Percentiles rank a stretch among this genome's conserved stretches.
phyloP scores from a whole-genome alignment of 345 rosid genomes.

The Ceriops decandra region DNA sequence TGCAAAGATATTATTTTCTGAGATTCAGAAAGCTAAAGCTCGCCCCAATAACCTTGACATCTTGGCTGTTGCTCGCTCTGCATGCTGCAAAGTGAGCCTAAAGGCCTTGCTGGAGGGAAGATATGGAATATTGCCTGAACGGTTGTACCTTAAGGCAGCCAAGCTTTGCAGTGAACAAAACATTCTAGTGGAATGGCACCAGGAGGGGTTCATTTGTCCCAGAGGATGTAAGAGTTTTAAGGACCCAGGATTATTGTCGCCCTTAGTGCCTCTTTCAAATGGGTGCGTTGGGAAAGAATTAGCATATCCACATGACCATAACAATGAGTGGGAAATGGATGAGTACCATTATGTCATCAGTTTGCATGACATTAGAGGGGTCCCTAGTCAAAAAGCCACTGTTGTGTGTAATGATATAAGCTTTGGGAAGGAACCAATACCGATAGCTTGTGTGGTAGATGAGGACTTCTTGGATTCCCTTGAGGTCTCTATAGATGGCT shows the following conservation, averaged over 20 bases:
- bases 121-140: slow-evolving; percentile 70
- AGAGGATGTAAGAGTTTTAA: slow-evolving; percentile 68
- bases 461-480: slow-evolving; percentile 46
- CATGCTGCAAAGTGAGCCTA: slow-evolving; percentile 83
- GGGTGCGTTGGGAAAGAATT: slow-evolving; percentile 21
- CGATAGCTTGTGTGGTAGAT: slow-evolving; percentile 69
- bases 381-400: slow-evolving; percentile 37
- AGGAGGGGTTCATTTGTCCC: slow-evolving; percentile 61
- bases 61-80: slow-evolving; percentile 65
- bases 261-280: slow-evolving; percentile 42
- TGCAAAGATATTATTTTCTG: slow-evolving; percentile 63
- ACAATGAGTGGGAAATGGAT: slow-evolving; percentile 58
- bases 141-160: slow-evolving; percentile 80
- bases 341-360: slow-evolving; percentile 81
- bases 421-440: slow-evolving; percentile 73
- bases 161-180: slow-evolving; percentile 88
- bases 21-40: slow-evolving; percentile 67
- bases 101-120: slow-evolving; percentile 65
- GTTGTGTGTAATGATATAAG: slow-evolving; percentile 78
- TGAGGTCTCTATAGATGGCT: slow-evolving; percentile 22
- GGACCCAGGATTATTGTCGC: slow-evolving; percentile 33
- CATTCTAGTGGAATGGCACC: slow-evolving; percentile 79
- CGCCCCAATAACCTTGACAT: slow-evolving; percentile 82
- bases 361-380: slow-evolving; percentile 46
- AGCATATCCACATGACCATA: slow-evolving; percentile 25